phyloP scores from a whole-genome alignment of 2,329 filamentous ascomycete genomes.

The Fusarium tjaetaba region DNA sequence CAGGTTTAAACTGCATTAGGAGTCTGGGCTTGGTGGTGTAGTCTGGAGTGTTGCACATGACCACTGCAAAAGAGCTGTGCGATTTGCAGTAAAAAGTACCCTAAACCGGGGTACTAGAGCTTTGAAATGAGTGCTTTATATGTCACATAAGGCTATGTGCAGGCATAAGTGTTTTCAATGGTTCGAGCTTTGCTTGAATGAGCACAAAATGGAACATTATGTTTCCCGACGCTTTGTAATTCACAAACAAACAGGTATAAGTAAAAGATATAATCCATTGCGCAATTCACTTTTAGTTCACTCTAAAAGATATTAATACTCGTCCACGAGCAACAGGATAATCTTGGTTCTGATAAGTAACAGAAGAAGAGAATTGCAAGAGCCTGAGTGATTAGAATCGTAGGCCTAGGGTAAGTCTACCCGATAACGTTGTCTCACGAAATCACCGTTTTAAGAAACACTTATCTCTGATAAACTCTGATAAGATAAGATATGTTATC shows the following conservation, averaged over 20 bases:
- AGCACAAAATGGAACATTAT: too few species aligned
- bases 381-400: rapidly evolving
- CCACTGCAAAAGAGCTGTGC: too few species aligned
- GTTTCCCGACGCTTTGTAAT: too few species aligned
- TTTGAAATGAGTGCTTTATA: background rate
- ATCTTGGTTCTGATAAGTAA: background rate
- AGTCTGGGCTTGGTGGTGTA: background rate
- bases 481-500: background rate
- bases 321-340: rapidly evolving
- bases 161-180: rapidly evolving
- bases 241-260: rapidly evolving
- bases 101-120: background rate
- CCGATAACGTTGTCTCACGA: rapidly evolving
- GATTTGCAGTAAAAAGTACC: background rate
- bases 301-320: rapidly evolving
- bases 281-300: rapidly evolving
- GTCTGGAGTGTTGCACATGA: background rate
- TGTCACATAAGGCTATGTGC: background rate
- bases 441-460: too few species aligned
- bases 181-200: too few species aligned
- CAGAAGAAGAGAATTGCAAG: background rate
- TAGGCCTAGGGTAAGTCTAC: background rate
- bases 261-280: background rate
- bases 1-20: background rate
- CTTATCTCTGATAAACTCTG: background rate